A percentile compares a stretch with the other conserved stretches of the same genome.
These are phyloP conservation scores for Thelephora ganbajun DNA, from an alignment of 768 basidiomycete species.

Conservation along the genomic window DNA sequence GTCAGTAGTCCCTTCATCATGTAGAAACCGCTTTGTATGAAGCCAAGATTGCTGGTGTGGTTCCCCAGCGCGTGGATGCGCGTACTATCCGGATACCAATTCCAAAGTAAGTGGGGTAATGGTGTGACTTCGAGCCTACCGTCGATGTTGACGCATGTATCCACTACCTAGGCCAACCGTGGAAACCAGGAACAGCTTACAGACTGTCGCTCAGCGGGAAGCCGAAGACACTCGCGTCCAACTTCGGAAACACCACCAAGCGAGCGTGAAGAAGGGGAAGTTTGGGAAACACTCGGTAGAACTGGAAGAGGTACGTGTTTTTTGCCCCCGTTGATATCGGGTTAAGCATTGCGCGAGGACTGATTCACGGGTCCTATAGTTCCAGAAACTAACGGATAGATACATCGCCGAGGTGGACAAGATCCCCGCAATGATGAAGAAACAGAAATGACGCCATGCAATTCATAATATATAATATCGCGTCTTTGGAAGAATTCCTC, in stretches of 20 bases:
- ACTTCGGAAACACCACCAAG: conserved; percentile 56
- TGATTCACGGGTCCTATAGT: conserved; percentile 26
- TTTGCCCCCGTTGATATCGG: background rate
- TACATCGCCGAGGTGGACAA: conserved; percentile 55
- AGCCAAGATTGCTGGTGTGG: conserved; percentile 58
- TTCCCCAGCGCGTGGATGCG: conserved; percentile 56
- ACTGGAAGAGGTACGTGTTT: conserved; percentile 54
- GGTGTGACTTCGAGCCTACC: background rate
- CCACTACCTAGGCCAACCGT: conserved; percentile 51
- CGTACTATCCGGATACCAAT: conserved; percentile 70
- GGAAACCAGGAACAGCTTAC: conserved; percentile 47
- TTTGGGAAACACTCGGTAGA: conserved; percentile 58
- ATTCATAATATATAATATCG: no score
- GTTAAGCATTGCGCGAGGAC: background rate
- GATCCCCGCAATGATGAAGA: conserved; percentile 48
- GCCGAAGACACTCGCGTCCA: conserved; percentile 68
- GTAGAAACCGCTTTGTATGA: conserved; percentile 66
- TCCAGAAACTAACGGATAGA: conserved; percentile 58
- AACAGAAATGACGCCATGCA: conserved; percentile 8
- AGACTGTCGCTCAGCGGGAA: conserved; percentile 40
- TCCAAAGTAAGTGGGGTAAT: conserved; percentile 41
- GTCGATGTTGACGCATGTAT: background rate
- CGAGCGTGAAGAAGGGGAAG: conserved; percentile 54
- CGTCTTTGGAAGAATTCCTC: no score
- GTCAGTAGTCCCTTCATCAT: conserved; percentile 58